A percentile compares a stretch with the other conserved stretches of the same genome.
Evolutionary conservation across 257 asterid genomes (phyloP).

Genomic region (Solanum pinnatisectum): DNA sequence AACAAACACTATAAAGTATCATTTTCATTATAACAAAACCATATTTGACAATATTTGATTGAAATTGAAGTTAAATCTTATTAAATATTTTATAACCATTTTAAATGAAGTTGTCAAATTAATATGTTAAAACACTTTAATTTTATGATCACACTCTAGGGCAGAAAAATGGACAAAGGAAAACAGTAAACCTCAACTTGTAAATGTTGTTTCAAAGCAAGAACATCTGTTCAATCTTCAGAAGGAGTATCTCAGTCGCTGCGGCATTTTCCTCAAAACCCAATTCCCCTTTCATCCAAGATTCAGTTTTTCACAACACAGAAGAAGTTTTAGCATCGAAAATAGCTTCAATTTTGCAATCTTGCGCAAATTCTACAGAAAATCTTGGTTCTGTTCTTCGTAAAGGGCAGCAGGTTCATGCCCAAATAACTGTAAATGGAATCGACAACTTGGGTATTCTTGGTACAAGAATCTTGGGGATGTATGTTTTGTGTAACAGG

Average conservation of each 20-base stretch:
- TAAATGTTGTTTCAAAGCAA: not conserved
- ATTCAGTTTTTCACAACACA: not conserved
- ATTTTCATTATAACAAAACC: no score
- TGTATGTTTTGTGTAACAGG: slow-evolving; percentile 44
- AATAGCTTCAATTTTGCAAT: slow-evolving; percentile 45
- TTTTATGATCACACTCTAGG: not conserved
- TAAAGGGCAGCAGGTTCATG: slow-evolving; percentile 53
- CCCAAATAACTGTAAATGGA: slow-evolving; percentile 70
- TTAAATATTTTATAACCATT: not conserved
- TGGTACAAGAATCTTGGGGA: slow-evolving; percentile 76
- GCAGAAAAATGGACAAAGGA: not conserved
- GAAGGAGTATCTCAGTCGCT: not conserved
- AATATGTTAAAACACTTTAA: not conserved
- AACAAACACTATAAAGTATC: not conserved
- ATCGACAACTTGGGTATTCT: slow-evolving; percentile 44
- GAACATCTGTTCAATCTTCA: not conserved
- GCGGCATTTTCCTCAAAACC: not conserved
- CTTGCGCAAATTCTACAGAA: slow-evolving; percentile 14
- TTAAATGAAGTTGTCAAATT: not conserved
- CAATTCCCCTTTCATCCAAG: not conserved
- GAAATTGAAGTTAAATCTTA: no score
- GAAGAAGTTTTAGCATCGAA: slow-evolving; percentile 54
- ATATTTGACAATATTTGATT: no score
- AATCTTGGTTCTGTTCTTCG: slow-evolving; percentile 17
- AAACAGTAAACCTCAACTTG: not conserved